Conservation (phyloP, 352 stramenopile species). For the Discostella stelligera region DNA sequence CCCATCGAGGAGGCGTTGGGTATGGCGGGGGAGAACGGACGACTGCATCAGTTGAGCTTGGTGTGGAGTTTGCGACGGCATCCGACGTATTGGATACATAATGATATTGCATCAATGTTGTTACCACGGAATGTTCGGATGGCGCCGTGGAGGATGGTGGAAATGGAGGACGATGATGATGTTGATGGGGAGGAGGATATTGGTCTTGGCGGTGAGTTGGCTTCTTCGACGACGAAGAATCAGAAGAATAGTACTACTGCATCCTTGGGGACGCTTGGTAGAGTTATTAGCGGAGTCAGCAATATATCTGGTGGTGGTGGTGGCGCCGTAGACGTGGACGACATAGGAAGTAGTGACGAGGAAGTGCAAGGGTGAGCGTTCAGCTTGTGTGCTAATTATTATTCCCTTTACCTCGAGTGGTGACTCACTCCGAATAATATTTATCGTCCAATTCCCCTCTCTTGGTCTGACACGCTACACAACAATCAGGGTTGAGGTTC, state of each 20-base stretch:
- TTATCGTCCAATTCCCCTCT: slow-evolving; percentile 5
- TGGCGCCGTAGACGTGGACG: slow-evolving; percentile 48
- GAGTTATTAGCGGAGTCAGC: not conserved
- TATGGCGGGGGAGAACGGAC: slow-evolving; percentile 80
- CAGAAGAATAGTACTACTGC: too few species aligned
- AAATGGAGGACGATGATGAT: slow-evolving; percentile 14
- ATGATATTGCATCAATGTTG: slow-evolving; percentile 45
- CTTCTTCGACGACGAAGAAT: not conserved
- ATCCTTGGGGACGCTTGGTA: not conserved
- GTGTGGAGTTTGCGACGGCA: slow-evolving; percentile 72
- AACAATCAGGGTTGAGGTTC: slow-evolving; percentile 39
- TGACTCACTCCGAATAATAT: not conserved
- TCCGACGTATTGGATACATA: slow-evolving; percentile 76
- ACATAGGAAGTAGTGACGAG: slow-evolving; percentile 46
- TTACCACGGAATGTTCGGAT: slow-evolving; percentile 41
- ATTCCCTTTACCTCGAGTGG: not conserved
- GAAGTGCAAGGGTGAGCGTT: slow-evolving; percentile 40
- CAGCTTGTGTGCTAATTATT: not conserved
- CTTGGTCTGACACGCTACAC: not conserved
- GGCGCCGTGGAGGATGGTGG: slow-evolving; percentile 45
- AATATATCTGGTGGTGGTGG: slow-evolving; percentile 1
- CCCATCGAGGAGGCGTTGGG: slow-evolving; percentile 78
- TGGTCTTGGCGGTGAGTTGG: not conserved
- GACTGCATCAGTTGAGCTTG: slow-evolving; percentile 69
- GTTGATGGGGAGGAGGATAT: not conserved